phyloP scores from a whole-genome alignment of 345 rosid genomes.

The Bruguiera parviflora region DNA sequence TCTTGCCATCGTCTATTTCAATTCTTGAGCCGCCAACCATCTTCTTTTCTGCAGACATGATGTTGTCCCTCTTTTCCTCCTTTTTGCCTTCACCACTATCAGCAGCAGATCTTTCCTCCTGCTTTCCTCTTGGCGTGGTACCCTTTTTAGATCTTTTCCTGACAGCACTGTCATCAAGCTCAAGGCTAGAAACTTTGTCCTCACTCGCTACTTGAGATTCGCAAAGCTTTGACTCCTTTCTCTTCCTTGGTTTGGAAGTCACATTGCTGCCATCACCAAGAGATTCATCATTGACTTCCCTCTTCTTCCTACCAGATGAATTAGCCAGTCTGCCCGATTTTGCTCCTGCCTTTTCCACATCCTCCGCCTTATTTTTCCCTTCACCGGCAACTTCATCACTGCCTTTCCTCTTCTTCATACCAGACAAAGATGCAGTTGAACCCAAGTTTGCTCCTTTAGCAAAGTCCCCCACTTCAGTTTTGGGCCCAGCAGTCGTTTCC shows the following conservation, averaged over 20 bases:
- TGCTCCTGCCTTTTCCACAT: neutral
- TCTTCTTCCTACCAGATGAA: conserved; percentile 27
- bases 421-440: conserved; percentile 10
- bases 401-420: conserved; percentile 6
- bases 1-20: conserved; percentile 22
- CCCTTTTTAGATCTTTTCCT: conserved; percentile 3
- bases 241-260: conserved; percentile 20
- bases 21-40: conserved; percentile 23
- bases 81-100: conserved; percentile 19
- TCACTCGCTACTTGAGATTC: conserved; percentile 17
- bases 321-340: neutral
- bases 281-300: conserved; percentile 25
- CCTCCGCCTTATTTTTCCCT: conserved; percentile 2
- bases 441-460: conserved; percentile 8
- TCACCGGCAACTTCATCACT: neutral
- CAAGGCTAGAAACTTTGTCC: conserved; percentile 7
- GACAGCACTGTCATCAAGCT: conserved; percentile 14
- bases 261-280: conserved; percentile 18
- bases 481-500: conserved; percentile 12
- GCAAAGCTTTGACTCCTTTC: conserved; percentile 17
- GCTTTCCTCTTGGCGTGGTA: conserved; percentile 16
- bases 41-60: conserved; percentile 30
- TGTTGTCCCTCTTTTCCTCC: conserved; percentile 25
- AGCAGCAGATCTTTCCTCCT: conserved; percentile 11
- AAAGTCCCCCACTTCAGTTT: conserved; percentile 1